These are phyloP conservation scores for Diaporthe sp. DNA, from an alignment of 2,329 filamentous ascomycete genomes.

Conservation along the genomic window DNA sequence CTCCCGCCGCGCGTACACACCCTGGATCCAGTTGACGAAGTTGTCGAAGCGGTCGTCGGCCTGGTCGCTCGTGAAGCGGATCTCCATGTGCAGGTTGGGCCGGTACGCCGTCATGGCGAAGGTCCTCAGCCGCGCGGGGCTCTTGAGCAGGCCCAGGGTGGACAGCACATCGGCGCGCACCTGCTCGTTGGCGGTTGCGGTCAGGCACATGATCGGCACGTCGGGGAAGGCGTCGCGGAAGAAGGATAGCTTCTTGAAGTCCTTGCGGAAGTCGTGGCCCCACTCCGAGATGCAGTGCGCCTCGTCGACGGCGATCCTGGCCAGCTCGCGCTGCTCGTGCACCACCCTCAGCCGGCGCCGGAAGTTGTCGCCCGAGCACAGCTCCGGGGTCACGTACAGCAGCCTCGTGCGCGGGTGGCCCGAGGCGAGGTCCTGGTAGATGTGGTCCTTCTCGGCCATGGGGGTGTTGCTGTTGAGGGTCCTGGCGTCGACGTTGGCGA, in stretches of 20 bases:
- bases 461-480: constrained; percentile 89
- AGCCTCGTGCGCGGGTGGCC: constrained; percentile 87
- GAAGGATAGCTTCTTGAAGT: constrained; percentile 89
- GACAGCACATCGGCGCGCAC: constrained; percentile 87
- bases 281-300: constrained; percentile 98
- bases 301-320: constrained; percentile 90
- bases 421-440: constrained; percentile 85
- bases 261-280: constrained; percentile 96
- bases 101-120: constrained; percentile 89
- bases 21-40: constrained; percentile 81
- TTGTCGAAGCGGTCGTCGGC: constrained; percentile 79
- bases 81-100: constrained; percentile 90
- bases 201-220: constrained; percentile 92
- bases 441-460: constrained; percentile 71
- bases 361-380: constrained; percentile 83
- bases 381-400: constrained; percentile 93
- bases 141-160: constrained; percentile 76
- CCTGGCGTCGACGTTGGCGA: constrained; percentile 81
- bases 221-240: constrained; percentile 85
- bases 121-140: constrained; percentile 70
- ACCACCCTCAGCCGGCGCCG: constrained; percentile 80
- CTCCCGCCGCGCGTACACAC: constrained; percentile 78
- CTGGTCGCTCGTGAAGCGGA: constrained; percentile 84
- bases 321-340: constrained; percentile 85
- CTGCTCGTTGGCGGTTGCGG: constrained; percentile 86